Evolutionary conservation across 352 stramenopile genomes (phyloP).

Genomic region (Lagenidium sp.): DNA sequence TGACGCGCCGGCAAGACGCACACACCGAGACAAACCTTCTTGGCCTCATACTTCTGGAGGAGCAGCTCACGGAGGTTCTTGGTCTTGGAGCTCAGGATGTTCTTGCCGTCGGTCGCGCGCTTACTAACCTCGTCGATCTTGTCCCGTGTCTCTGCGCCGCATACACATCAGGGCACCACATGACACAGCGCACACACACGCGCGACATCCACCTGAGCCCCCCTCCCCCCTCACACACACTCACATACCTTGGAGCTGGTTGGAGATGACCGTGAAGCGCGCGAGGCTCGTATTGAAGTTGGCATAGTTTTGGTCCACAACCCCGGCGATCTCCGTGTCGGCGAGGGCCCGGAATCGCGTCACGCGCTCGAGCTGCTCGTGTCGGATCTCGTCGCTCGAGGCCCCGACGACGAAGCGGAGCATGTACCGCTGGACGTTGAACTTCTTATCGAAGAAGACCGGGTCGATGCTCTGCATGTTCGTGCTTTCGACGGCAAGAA

Average conservation of each 20-base stretch:
- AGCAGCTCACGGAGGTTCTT: constrained; percentile 75
- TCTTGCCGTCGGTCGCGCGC: constrained; percentile 62
- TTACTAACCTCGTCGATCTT: constrained; percentile 65
- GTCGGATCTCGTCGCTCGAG: constrained; percentile 53
- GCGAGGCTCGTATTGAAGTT: constrained; percentile 83
- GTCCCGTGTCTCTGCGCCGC: constrained; percentile 43
- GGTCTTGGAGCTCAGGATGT: constrained; percentile 76
- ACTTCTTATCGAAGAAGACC: constrained; percentile 81
- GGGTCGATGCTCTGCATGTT: constrained; percentile 62
- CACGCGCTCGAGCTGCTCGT: constrained; percentile 61
- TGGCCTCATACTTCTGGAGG: constrained; percentile 75
- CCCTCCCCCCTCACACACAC: neutral
- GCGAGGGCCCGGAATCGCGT: constrained; percentile 47
- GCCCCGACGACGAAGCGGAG: constrained; percentile 65
- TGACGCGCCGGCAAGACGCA: neutral
- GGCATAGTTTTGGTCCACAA: constrained; percentile 77
- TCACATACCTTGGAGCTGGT: constrained; percentile 57
- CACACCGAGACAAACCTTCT: constrained; percentile 27
- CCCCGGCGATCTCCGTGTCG: constrained; percentile 68
- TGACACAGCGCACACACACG: neutral
- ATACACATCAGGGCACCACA: neutral
- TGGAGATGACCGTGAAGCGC: constrained; percentile 68
- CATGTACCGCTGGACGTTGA: constrained; percentile 71
- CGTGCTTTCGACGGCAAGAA: neutral
- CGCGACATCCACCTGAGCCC: too few relatives aligned